Evolutionary conservation across 495 filamentous ascomycete species (phyloP).

Genomic region (Aspergillus affinis): DNA sequence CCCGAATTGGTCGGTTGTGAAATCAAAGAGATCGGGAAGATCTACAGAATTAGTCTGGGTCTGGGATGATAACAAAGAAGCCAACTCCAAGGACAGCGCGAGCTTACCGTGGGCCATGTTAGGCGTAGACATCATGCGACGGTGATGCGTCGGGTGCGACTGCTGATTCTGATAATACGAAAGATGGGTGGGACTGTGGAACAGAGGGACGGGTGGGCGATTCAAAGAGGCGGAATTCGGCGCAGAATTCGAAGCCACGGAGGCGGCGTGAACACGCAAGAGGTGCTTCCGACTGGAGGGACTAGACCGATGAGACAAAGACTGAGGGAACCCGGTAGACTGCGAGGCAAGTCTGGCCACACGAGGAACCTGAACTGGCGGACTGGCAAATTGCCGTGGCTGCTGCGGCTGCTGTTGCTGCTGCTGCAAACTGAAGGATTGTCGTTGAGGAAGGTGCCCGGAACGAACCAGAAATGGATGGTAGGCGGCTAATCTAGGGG

Average conservation of each 20-base stretch:
- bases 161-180: slow-evolving; percentile 25
- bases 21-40: slow-evolving; percentile 34
- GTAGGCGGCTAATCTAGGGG: slow-evolving; percentile 39
- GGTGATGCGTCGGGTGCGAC: slow-evolving; percentile 21
- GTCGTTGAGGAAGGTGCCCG: slow-evolving; percentile 35
- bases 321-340: slow-evolving; percentile 37
- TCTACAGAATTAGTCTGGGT: slow-evolving; percentile 7
- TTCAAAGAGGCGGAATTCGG: slow-evolving; percentile 26
- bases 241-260: slow-evolving; percentile 37
- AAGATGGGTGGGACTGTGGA: slow-evolving; percentile 3
- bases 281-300: slow-evolving; percentile 38
- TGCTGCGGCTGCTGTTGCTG: slow-evolving; percentile 20
- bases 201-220: slow-evolving; percentile 52
- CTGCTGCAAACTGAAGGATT: slow-evolving; percentile 34
- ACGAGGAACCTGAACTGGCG: slow-evolving; percentile 37
- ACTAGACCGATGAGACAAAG: slow-evolving; percentile 45
- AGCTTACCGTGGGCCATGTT: slow-evolving; percentile 36
- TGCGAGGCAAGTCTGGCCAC: slow-evolving; percentile 38
- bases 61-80: background rate
- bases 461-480: slow-evolving; percentile 34
- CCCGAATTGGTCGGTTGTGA: slow-evolving; percentile 25
- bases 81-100: too few species aligned
- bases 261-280: slow-evolving; percentile 31
- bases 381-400: slow-evolving; percentile 39
- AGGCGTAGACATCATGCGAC: slow-evolving; percentile 44